Conservation (phyloP, 768 basidiomycete genomes). For the Dendrothele bispora region DNA sequence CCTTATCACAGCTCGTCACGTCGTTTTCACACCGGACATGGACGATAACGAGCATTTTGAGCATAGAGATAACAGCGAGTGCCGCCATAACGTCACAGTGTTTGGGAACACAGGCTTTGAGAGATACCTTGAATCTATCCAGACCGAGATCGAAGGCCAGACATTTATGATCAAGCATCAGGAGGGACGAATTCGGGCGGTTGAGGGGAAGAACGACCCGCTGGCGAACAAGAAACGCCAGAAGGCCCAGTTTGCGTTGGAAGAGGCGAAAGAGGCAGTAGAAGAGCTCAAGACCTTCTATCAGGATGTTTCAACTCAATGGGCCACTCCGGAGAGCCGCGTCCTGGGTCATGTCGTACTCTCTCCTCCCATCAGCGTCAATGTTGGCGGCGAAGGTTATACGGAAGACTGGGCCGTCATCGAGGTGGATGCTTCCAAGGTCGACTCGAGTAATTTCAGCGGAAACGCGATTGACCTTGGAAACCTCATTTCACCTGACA, state of each 20-base stretch:
- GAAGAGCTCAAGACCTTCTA: too few species aligned
- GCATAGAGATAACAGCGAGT: slow-evolving; percentile 4
- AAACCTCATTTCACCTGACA: slow-evolving; percentile 1
- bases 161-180: too few species aligned
- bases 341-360: slow-evolving; percentile 27
- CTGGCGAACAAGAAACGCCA: too few species aligned
- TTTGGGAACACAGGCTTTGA: too few species aligned
- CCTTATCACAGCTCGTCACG: slow-evolving; percentile 12
- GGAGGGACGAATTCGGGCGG: too few species aligned
- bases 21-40: not conserved
- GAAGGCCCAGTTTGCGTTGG: too few species aligned
- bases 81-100: slow-evolving; percentile 12
- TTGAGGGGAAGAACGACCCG: too few species aligned
- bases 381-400: slow-evolving; percentile 13
- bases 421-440: slow-evolving; percentile 19
- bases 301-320: slow-evolving; percentile 18
- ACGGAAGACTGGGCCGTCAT: slow-evolving; percentile 26
- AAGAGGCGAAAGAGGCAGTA: too few species aligned
- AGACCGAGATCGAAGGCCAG: too few species aligned
- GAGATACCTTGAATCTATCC: too few species aligned
- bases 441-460: slow-evolving; percentile 17
- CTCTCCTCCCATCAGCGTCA: slow-evolving; percentile 23
- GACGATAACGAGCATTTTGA: slow-evolving; percentile 6
- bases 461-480: slow-evolving; percentile 31
- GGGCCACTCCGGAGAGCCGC: slow-evolving; percentile 17